Conservation (phyloP, 1,284 basidiomycete genomes). For the Neolentinus lepideus region DNA sequence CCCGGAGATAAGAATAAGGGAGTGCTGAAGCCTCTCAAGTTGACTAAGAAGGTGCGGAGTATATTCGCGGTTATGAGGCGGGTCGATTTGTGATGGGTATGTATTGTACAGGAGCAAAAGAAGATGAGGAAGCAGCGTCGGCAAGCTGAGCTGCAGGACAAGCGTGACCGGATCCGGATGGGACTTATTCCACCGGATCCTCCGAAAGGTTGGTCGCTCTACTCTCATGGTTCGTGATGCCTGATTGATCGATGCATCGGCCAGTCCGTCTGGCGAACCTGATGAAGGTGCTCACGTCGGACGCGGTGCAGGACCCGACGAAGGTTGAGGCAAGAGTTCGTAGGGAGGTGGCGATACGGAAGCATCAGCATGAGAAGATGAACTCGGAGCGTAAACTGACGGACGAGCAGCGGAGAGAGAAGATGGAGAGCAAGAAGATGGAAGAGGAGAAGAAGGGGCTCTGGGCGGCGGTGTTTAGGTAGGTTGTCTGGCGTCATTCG, state of each 20-base stretch:
- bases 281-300: conserved; percentile 96
- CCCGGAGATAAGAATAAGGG: conserved; percentile 81
- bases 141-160: conserved; percentile 89
- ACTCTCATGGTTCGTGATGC: not conserved
- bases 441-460: conserved; percentile 89
- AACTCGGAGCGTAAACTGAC: conserved; percentile 90
- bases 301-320: conserved; percentile 95
- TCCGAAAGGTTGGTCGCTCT: conserved; percentile 70
- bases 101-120: conserved; percentile 88
- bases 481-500: conserved; percentile 21
- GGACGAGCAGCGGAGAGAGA: conserved; percentile 83
- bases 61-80: not conserved
- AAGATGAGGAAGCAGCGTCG: conserved; percentile 91
- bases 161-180: conserved; percentile 94
- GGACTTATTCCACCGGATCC: conserved; percentile 92
- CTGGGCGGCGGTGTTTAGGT: conserved; percentile 87
- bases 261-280: conserved; percentile 90
- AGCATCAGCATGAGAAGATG: conserved; percentile 87
- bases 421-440: conserved; percentile 75
- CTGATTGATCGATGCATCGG: conserved; percentile 7
- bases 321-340: conserved; percentile 94
- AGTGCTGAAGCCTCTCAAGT: conserved; percentile 75
- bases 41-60: conserved; percentile 70
- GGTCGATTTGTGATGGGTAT: no score
- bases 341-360: conserved; percentile 87